Conservation (phyloP, 73 alveolate species). For the Effrenium voratum region DNA sequence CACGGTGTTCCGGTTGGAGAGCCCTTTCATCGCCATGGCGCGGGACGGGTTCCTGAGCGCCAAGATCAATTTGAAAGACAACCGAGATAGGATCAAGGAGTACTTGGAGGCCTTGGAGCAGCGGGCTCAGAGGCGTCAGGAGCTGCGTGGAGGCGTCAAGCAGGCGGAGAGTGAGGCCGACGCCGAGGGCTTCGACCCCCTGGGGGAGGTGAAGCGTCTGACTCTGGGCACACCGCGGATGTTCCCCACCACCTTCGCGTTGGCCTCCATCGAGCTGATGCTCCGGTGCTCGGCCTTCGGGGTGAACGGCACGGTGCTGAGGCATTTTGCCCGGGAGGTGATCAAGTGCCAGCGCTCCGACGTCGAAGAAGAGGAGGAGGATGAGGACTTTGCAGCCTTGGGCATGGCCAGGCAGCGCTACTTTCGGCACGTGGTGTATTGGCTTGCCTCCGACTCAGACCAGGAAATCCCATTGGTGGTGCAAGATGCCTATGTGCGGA, state of each 20-base stretch:
- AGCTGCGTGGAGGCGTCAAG: slow-evolving; percentile 1
- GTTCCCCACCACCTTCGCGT: slow-evolving; percentile 52
- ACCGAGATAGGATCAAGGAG: slow-evolving; percentile 65
- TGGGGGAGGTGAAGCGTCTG: slow-evolving; percentile 36
- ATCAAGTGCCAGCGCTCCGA: slow-evolving; percentile 73
- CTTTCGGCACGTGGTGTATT: slow-evolving; percentile 56
- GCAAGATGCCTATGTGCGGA: slow-evolving; percentile 63
- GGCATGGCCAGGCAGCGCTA: slow-evolving; percentile 80
- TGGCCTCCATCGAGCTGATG: slow-evolving; percentile 58
- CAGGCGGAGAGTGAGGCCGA: neutral
- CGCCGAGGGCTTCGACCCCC: slow-evolving; percentile 17
- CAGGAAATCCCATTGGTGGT: slow-evolving; percentile 75
- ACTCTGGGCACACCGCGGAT: slow-evolving; percentile 47
- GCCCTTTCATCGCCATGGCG: slow-evolving; percentile 72
- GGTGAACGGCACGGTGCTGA: slow-evolving; percentile 72
- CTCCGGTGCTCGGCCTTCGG: slow-evolving; percentile 64
- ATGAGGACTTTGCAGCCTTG: slow-evolving; percentile 33
- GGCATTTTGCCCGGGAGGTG: slow-evolving; percentile 82
- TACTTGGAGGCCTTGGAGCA: slow-evolving; percentile 58
- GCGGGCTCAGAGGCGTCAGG: slow-evolving; percentile 21
- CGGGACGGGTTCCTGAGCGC: slow-evolving; percentile 77
- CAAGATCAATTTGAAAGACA: slow-evolving; percentile 76
- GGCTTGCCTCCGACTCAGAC: slow-evolving; percentile 75
- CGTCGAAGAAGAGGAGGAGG: slow-evolving; percentile 73
- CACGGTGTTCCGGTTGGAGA: slow-evolving; percentile 55